A percentile compares a stretch with the other conserved stretches of the same genome.
Conservation (phyloP, 2,329 filamentous ascomycete genomes). For the Epichloe uncinata region DNA sequence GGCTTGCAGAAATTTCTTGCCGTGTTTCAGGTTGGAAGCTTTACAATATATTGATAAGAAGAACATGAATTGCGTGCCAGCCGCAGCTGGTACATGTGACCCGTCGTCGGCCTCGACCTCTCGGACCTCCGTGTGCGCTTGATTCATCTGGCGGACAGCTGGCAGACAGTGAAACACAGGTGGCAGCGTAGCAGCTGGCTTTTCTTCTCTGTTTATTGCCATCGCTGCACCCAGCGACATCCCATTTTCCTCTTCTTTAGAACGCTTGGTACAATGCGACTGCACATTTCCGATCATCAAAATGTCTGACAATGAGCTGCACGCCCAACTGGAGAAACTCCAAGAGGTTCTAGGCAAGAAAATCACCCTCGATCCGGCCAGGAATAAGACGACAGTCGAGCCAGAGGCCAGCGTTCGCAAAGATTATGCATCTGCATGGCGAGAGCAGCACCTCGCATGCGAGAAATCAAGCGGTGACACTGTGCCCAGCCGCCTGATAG, state of each 20-base stretch:
- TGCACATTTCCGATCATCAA: not conserved
- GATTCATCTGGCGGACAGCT: slow-evolving; percentile 1
- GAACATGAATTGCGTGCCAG: not conserved
- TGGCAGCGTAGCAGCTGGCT: not conserved
- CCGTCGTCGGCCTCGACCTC: not conserved
- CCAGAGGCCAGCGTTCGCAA: not conserved
- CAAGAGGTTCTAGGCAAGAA: slow-evolving; percentile 8
- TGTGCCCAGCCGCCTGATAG: not conserved
- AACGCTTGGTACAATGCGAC: not conserved
- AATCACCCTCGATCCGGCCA: slow-evolving; percentile 3
- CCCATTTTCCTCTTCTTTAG: not conserved
- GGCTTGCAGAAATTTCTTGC: not conserved
- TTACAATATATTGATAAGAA: not conserved
- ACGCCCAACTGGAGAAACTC: slow-evolving; percentile 6
- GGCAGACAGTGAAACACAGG: not conserved
- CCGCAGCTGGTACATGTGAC: not conserved
- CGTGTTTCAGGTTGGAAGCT: too few relatives aligned
- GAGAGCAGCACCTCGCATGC: not conserved
- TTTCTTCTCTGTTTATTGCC: not conserved
- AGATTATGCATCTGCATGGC: not conserved
- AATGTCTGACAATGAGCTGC: slow-evolving; percentile 5
- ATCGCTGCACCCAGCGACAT: not conserved
- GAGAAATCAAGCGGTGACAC: not conserved
- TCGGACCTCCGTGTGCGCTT: not conserved
- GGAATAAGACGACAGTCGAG: not conserved